Evolutionary conservation across 257 asterid species (phyloP), one percentile per base, ranked within the genome.

Genomic region (Verbascum thapsus): DNA sequence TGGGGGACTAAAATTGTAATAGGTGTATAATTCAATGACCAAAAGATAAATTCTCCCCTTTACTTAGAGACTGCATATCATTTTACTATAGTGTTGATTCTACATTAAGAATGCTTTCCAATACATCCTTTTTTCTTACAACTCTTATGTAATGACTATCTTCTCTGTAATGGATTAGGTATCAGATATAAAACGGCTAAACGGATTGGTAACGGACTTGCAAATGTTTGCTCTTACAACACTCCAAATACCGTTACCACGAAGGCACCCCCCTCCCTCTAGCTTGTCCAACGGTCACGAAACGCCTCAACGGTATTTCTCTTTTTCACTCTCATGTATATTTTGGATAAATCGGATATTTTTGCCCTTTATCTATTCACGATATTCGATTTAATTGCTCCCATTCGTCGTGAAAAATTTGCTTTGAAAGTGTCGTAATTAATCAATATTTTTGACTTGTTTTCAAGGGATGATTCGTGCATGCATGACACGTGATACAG

Each of bases 211-310:
- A 47, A 82, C 95, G 6, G 95, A 91, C 78, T 86, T 84, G 59
- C 96, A 91, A 78, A 91, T 88, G 96, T 91, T 88, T 84, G 98
- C 95, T 64, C 82, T 84, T 10, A 91, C 81, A 74, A 82, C 92
- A 6, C 84, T 91, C 62, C 83, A 78, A 52, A 91, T 91, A 69
- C 98, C 98, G 0, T 69, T 78, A 69, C 98, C 95, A 0, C 95
- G 98, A 64, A 77, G 95, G 77, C 95, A 88, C 76, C 94, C 88
- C 6, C 96, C 94, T 35, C 86, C 96, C 7, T 82, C 94, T 10
- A 22, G 44, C 74, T 38, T 78, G 69, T 45, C 86, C 51, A 85
- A 77, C 64, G 87, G 79, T 49, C 72, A 57, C 13, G 76, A 71
- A 49, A 52, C 72, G 35, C 82, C 80, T 42, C 72, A 74, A n/a